phyloP scores from a whole-genome alignment of 768 basidiomycete species.

The Piloderma croceum region DNA sequence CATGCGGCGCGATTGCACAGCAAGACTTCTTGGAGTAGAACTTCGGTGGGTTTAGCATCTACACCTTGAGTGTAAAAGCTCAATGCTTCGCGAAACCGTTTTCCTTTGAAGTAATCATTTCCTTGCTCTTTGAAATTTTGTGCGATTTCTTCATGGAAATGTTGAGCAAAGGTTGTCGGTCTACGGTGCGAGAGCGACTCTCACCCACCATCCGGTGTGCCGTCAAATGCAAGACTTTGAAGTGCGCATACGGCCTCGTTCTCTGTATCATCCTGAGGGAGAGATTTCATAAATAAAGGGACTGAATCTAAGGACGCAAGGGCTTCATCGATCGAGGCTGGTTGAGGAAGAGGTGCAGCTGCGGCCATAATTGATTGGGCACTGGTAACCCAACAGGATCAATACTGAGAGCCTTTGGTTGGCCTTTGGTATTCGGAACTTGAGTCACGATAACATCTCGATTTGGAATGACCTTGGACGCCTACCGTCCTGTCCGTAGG shows the following conservation, averaged over 20 bases:
- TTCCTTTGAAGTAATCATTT: conserved; percentile 88
- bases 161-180: conserved; percentile 4
- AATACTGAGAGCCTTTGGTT: conserved; percentile 6
- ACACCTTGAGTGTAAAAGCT: conserved; percentile 89
- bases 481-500: too few relatives aligned
- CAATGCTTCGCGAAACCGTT: conserved; percentile 79
- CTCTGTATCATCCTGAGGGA: conserved; percentile 61
- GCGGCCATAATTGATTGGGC: too few relatives aligned
- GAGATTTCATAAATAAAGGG: conserved; percentile 89
- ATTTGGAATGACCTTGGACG: conserved; percentile 10
- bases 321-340: conserved; percentile 26
- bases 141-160: conserved; percentile 61
- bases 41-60: conserved; percentile 73
- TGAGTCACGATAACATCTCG: conserved; percentile 3
- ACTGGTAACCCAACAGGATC: conserved; percentile 7
- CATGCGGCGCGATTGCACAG: conserved; percentile 90
- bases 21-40: conserved; percentile 54
- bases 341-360: too few relatives aligned
- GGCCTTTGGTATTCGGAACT: conserved; percentile 8
- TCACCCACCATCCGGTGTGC: conserved; percentile 86
- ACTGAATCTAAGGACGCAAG: conserved; percentile 52
- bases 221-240: conserved; percentile 82
- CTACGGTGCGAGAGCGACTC: conserved; percentile 1
- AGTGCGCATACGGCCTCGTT: conserved; percentile 73
- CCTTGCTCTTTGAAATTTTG: conserved; percentile 93